phyloP scores from a whole-genome alignment of 306 rosid genomes.

The Begonia fuchsioides region DNA sequence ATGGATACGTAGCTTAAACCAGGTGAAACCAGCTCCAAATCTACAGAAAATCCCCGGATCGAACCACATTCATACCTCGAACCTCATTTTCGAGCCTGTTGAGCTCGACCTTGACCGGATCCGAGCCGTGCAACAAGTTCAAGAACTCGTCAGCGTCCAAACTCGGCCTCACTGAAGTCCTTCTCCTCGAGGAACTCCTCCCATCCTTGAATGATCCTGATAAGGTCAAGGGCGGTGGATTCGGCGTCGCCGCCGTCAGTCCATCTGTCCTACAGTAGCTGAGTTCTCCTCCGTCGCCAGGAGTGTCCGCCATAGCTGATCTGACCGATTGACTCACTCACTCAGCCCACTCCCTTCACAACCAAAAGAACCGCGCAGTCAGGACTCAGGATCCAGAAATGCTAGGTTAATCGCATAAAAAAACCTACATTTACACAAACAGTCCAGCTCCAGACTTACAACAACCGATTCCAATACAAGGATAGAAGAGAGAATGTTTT shows the following conservation, averaged over 20 bases:
- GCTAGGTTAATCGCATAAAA: constrained; percentile 33
- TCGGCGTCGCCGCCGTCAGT: neutral
- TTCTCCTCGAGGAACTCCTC: constrained; percentile 65
- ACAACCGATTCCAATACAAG: neutral
- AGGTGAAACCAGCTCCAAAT: constrained; percentile 26
- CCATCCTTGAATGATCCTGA: constrained; percentile 90
- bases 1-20: constrained; percentile 4
- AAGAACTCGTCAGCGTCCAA: constrained; percentile 90
- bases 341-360: constrained; percentile 18
- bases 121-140: constrained; percentile 91
- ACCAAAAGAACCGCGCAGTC: constrained; percentile 29
- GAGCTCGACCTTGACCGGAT: constrained; percentile 99
- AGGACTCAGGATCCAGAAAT: constrained; percentile 32
- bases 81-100: constrained; percentile 95
- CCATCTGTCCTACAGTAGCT: neutral
- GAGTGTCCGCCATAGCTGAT: constrained; percentile 76
- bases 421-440: neutral
- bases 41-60: constrained; percentile 36
- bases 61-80: constrained; percentile 86
- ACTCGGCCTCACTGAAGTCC: constrained; percentile 67
- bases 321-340: constrained; percentile 22
- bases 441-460: neutral
- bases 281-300: constrained; percentile 36
- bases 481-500: neutral
- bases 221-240: constrained; percentile 30